Conservation (phyloP, 164 flowering plant genomes). For the Annona cherimola region DNA sequence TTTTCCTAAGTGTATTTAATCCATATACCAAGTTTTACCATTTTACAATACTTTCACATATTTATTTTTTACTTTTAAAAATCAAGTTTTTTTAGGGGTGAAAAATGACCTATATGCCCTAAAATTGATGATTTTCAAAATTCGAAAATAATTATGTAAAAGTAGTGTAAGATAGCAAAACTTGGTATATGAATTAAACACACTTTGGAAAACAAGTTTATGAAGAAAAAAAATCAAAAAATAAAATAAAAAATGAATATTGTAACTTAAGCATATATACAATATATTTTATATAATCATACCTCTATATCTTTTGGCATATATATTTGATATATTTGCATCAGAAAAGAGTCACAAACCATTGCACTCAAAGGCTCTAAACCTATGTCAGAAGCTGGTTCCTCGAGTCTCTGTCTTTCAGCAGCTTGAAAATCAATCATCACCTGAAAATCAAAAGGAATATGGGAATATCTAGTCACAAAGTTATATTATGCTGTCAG, state of each 20-base stretch:
- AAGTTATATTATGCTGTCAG: neutral
- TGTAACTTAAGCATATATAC: no score
- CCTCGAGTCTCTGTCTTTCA: conserved; percentile 81
- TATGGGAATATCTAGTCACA: neutral
- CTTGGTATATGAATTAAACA: no score
- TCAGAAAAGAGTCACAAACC: conserved; percentile 39
- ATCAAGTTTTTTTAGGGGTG: neutral
- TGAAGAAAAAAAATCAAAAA: no score
- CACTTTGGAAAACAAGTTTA: no score
- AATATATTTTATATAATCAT: no score
- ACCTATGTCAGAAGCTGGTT: conserved; percentile 96
- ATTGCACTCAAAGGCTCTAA: conserved; percentile 91
- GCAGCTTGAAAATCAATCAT: conserved; percentile 99
- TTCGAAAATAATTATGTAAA: no score
- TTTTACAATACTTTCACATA: no score
- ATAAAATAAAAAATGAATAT: no score
- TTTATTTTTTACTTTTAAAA: neutral
- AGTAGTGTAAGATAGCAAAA: no score
- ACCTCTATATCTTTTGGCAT: neutral
- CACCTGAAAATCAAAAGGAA: conserved; percentile 34
- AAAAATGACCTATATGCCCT: neutral
- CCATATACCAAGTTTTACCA: no score
- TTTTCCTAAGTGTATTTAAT: no score
- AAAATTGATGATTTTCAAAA: no score
- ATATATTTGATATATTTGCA: neutral